A percentile compares a stretch with the other conserved stretches of the same genome.
Evolutionary conservation across 805 yeast genomes (phyloP).

Genomic region (Wickerhamia fluorescens): DNA sequence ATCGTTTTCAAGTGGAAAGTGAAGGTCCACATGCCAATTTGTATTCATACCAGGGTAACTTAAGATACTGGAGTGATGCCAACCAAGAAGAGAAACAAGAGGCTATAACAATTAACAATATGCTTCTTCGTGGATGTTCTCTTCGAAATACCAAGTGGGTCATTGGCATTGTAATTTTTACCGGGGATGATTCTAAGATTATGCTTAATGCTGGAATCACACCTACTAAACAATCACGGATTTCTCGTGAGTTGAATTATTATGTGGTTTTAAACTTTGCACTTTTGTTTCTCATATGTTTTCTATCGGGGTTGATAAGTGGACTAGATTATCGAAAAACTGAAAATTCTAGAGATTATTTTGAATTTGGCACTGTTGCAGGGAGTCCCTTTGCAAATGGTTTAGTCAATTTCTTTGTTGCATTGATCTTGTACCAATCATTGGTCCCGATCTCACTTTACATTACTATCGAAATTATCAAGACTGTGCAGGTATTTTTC

Average conservation of each 20-base stretch:
- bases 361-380: constrained; percentile 58
- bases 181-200: constrained; percentile 71
- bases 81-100: constrained; percentile 33
- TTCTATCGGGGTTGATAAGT: constrained; percentile 62
- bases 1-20: constrained; percentile 64
- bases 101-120: constrained; percentile 54
- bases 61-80: constrained; percentile 18
- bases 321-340: constrained; percentile 50
- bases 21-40: constrained; percentile 81
- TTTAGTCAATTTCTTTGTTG: constrained; percentile 61
- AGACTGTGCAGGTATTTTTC: constrained; percentile 69
- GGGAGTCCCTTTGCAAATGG: constrained; percentile 59
- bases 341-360: constrained; percentile 42
- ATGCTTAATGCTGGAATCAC: constrained; percentile 75
- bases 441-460: constrained; percentile 76
- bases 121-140: constrained; percentile 65
- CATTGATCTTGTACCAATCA: constrained; percentile 66
- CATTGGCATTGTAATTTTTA: constrained; percentile 65
- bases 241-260: constrained; percentile 58
- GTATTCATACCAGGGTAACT: constrained; percentile 69
- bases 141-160: constrained; percentile 74
- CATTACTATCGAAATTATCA: constrained; percentile 72
- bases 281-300: constrained; percentile 56
- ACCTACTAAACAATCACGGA: constrained; percentile 63
- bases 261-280: constrained; percentile 60